Evolutionary conservation across 306 rosid genomes (phyloP).

Genomic region (Quercus dentata): DNA sequence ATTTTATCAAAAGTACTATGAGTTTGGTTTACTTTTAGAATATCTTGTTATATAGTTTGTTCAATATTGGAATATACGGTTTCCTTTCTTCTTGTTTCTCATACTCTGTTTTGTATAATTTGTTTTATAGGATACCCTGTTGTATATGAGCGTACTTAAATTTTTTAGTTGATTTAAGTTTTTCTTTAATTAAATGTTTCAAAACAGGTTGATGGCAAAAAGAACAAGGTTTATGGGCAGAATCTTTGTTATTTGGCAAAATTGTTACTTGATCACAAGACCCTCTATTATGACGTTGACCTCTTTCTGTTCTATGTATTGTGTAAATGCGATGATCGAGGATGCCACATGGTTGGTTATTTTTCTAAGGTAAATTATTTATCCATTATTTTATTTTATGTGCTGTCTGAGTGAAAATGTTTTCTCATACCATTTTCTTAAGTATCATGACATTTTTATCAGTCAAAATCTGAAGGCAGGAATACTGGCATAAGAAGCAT

Average conservation of each 20-base stretch:
- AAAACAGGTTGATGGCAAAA: conserved; percentile 96
- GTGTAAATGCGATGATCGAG: conserved; percentile 98
- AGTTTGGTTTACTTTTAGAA: not conserved
- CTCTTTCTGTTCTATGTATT: conserved; percentile 91
- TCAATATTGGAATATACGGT: not conserved
- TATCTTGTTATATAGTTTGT: not conserved
- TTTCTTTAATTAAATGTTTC: conserved; percentile 10
- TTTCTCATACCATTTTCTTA: not conserved
- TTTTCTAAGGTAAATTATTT: conserved; percentile 74
- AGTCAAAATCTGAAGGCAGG: too few relatives aligned
- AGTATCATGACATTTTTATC: too few relatives aligned
- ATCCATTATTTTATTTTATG: not conserved
- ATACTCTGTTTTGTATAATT: not conserved
- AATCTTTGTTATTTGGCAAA: conserved; percentile 97
- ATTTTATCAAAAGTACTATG: not conserved
- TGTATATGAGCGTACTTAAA: not conserved
- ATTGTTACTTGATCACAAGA: conserved; percentile 98
- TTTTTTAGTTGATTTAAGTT: conserved; percentile 10
- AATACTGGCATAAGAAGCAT: not conserved
- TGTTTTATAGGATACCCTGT: too few relatives aligned
- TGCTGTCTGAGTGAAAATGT: not conserved
- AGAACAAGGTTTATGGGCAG: conserved; percentile 99
- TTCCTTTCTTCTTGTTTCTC: not conserved
- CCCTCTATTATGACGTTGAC: conserved; percentile 96
- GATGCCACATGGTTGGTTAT: conserved; percentile 99